Conservation (phyloP, 176 grass and related monocot genomes). For the Otatea glauca region DNA sequence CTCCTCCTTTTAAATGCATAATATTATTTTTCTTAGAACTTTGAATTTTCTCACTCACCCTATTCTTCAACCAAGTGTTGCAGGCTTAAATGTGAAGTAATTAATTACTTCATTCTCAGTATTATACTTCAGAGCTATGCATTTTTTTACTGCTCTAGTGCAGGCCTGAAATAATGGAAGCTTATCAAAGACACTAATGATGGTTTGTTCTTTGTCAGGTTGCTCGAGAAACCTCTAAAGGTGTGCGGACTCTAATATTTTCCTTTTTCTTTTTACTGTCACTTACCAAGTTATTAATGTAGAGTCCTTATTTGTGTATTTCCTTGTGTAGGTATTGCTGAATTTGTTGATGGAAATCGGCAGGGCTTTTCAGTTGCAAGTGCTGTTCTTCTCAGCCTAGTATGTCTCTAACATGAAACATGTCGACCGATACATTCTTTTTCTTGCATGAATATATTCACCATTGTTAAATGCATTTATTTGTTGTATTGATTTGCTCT, state of each 20-base stretch:
- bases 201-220: constrained; percentile 61
- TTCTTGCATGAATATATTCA: constrained; percentile 25
- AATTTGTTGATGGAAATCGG: constrained; percentile 80
- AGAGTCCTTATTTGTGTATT: constrained; percentile 32
- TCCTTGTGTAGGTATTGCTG: constrained; percentile 63
- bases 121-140: constrained; percentile 40
- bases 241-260: constrained; percentile 52
- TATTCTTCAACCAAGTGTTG: background rate
- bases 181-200: constrained; percentile 38
- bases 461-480: constrained; percentile 31
- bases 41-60: background rate
- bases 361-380: constrained; percentile 79
- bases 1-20: background rate
- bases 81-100: background rate
- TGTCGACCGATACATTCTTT: constrained; percentile 9
- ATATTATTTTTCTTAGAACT: constrained; percentile 24
- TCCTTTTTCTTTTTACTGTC: constrained; percentile 6
- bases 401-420: constrained; percentile 53
- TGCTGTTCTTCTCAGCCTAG: constrained; percentile 83
- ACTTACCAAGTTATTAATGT: constrained; percentile 8
- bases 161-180: constrained; percentile 43
- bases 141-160: constrained; percentile 31
- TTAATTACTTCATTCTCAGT: constrained; percentile 37
- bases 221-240: constrained; percentile 72
- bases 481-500: constrained; percentile 29